A percentile compares a stretch with the other conserved stretches of the same genome.
phyloP scores from a whole-genome alignment of 1,139 yeast species.

The Saccharomyces uvarum region DNA sequence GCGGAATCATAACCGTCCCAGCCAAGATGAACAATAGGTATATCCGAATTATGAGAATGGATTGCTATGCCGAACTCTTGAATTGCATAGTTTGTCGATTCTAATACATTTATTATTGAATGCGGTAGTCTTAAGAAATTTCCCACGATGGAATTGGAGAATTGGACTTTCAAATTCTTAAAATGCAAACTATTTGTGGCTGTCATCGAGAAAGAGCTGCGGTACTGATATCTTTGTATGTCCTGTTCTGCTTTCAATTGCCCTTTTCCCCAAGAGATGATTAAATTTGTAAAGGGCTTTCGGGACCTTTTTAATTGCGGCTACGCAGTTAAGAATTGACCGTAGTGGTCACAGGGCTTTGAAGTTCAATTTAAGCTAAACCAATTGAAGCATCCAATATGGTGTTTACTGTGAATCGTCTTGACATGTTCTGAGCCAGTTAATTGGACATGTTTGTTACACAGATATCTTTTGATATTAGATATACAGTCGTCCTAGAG shows the following conservation, averaged over 20 bases:
- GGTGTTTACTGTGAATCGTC: no score
- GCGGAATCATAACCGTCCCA: constrained; percentile 67
- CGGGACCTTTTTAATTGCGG: not conserved
- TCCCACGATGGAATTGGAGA: constrained; percentile 20
- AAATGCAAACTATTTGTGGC: constrained; percentile 10
- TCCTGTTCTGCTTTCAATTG: not conserved
- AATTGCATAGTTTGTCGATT: constrained; percentile 16
- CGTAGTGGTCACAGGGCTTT: no score
- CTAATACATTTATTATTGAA: constrained; percentile 18
- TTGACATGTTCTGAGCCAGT: no score
- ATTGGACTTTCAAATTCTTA: constrained; percentile 9
- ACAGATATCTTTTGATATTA: no score
- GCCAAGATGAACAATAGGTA: constrained; percentile 44
- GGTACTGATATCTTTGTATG: not conserved
- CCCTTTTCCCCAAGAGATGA: not conserved
- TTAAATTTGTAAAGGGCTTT: not conserved
- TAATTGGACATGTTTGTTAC: no score
- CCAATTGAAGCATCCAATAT: no score
- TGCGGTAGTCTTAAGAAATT: constrained; percentile 27
- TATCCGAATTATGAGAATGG: constrained; percentile 8
- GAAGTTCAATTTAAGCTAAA: no score
- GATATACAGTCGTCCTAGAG: no score
- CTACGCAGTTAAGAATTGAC: not conserved
- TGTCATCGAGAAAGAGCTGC: not conserved
- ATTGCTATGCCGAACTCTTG: constrained; percentile 23